Conservation (phyloP, 495 filamentous ascomycete species). For the Cercophora scortea region DNA sequence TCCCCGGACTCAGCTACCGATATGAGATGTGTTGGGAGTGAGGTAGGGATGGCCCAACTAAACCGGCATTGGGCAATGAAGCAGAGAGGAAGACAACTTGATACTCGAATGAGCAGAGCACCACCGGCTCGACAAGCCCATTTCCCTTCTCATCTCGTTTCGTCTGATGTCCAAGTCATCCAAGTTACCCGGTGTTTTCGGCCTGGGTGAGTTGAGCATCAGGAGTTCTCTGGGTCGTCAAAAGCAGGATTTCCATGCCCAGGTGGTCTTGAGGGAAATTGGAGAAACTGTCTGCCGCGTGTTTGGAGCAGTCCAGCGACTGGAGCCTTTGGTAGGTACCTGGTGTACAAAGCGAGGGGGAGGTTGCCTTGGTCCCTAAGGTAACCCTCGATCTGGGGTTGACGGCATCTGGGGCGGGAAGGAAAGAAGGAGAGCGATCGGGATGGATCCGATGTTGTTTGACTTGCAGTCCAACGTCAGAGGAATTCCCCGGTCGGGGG, state of each 20-base stretch:
- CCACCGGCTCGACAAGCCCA: not conserved
- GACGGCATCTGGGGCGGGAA: not conserved
- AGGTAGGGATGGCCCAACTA: no score
- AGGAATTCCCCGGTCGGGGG: constrained; percentile 9
- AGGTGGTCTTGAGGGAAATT: no score
- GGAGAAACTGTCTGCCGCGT: no score
- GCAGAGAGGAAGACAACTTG: not conserved
- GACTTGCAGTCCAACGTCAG: constrained; percentile 4
- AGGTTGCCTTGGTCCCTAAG: no score
- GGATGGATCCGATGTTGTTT: not conserved
- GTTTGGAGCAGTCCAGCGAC: no score
- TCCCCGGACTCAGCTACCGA: no score
- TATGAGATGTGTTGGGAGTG: no score
- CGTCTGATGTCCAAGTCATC: constrained; percentile 12
- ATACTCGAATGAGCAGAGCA: no score
- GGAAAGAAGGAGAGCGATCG: not conserved
- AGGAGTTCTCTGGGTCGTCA: not conserved
- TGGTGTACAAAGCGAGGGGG: no score
- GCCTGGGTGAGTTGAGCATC: not conserved
- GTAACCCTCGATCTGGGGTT: no score
- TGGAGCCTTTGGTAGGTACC: no score
- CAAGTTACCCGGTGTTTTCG: constrained; percentile 7
- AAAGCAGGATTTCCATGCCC: not conserved
- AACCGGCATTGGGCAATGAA: no score
- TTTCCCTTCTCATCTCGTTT: constrained; percentile 10